Evolutionary conservation across 139 green algal species (phyloP).

Genomic region (Mesotaenium endlicherianum): DNA sequence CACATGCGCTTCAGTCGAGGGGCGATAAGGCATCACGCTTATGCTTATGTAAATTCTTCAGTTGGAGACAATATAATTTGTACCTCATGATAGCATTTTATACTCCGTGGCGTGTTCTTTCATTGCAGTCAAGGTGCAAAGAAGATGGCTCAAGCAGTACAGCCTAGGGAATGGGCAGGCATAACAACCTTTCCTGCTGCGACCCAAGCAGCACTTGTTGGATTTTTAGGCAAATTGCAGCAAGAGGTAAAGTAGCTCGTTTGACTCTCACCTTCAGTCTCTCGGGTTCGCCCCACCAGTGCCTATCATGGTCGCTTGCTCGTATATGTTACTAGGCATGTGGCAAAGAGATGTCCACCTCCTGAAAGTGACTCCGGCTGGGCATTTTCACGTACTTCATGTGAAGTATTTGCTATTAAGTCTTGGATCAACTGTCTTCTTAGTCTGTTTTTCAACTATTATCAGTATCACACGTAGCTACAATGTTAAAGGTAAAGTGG

Average conservation of each 20-base stretch:
- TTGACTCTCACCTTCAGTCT: background rate
- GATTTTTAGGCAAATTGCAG: constrained; percentile 44
- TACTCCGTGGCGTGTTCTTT: no score
- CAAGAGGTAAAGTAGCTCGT: background rate
- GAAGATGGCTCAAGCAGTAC: no score
- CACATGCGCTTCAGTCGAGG: no score
- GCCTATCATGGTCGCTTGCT: background rate
- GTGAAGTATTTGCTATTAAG: background rate
- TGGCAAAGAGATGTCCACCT: background rate
- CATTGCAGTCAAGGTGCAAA: no score
- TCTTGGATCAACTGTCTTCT: background rate
- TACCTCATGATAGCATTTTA: no score
- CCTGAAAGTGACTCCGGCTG: background rate
- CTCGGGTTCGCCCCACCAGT: background rate
- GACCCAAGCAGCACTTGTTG: constrained; percentile 58
- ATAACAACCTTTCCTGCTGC: constrained; percentile 50
- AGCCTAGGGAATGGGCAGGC: constrained; percentile 33
- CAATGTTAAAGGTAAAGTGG: background rate
- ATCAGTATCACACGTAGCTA: no score
- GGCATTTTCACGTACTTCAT: background rate
- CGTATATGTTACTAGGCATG: background rate
- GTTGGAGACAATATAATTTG: no score
- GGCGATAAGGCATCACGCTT: no score
- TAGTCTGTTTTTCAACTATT: background rate
- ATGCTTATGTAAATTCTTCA: no score